These are phyloP conservation scores for Penicillium sumatraense DNA, from an alignment of 2,329 filamentous ascomycete genomes.

Conservation along the genomic window DNA sequence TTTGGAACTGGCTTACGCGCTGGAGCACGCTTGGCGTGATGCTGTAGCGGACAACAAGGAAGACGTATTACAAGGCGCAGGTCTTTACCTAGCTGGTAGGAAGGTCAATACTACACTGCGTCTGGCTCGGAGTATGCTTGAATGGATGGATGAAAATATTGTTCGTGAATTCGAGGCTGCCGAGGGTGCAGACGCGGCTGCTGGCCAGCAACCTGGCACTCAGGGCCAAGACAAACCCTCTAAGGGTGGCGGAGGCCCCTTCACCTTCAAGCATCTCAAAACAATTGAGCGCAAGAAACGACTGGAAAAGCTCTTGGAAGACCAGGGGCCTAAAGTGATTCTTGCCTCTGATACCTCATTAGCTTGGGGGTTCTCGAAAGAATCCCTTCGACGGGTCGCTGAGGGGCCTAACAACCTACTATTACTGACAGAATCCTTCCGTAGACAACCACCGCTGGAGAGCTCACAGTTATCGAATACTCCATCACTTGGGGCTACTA, in stretches of 20 bases:
- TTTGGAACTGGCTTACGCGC: constrained; percentile 84
- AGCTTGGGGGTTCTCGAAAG: constrained; percentile 93
- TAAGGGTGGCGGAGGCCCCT: constrained; percentile 69
- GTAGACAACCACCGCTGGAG: constrained; percentile 28
- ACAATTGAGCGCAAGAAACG: constrained; percentile 82
- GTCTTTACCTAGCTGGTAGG: constrained; percentile 80
- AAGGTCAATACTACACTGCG: constrained; percentile 88
- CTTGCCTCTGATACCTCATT: constrained; percentile 87
- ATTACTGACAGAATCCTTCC: constrained; percentile 76
- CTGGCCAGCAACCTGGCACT: constrained; percentile 41
- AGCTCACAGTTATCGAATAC: constrained; percentile 38
- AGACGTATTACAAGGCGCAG: constrained; percentile 55
- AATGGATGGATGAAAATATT: constrained; percentile 98
- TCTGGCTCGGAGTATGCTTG: constrained; percentile 91
- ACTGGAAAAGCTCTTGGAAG: constrained; percentile 69
- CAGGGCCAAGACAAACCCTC: constrained; percentile 43
- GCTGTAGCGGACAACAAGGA: constrained; percentile 60
- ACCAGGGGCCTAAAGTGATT: constrained; percentile 69
- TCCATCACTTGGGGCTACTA: constrained; percentile 69
- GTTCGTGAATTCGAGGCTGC: constrained; percentile 84
- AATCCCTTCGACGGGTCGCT: constrained; percentile 75
- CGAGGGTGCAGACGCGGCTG: constrained; percentile 44
- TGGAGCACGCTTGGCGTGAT: constrained; percentile 88
- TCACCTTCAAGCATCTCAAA: constrained; percentile 86
- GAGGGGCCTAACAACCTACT: constrained; percentile 80